These are phyloP conservation scores for Talaromyces liani DNA, from an alignment of 495 filamentous ascomycete genomes.

Conservation along the genomic window DNA sequence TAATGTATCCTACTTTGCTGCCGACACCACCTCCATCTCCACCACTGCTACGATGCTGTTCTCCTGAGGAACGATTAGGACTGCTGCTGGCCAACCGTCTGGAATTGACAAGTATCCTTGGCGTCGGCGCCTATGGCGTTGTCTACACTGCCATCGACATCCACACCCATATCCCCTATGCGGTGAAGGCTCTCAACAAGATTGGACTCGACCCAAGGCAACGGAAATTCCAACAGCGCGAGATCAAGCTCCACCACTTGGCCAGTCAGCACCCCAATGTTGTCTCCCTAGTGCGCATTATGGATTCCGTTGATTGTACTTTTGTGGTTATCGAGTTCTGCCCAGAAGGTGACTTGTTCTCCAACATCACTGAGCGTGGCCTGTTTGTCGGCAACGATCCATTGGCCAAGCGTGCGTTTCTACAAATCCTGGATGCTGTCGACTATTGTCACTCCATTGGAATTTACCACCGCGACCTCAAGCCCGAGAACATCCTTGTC, in stretches of 20 bases:
- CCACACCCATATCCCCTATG: conserved; percentile 73
- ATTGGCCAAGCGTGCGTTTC: conserved; percentile 78
- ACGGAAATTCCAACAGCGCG: conserved; percentile 80
- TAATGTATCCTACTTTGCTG: conserved; percentile 45
- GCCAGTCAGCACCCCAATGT: conserved; percentile 89
- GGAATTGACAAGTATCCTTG: conserved; percentile 77
- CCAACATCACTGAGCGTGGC: conserved; percentile 90
- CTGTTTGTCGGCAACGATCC: conserved; percentile 89
- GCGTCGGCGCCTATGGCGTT: conserved; percentile 92
- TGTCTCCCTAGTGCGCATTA: conserved; percentile 88
- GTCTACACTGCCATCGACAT: conserved; percentile 92
- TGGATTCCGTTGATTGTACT: conserved; percentile 87
- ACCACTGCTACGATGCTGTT: conserved; percentile 40
- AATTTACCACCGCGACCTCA: conserved; percentile 96
- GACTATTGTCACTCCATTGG: conserved; percentile 87
- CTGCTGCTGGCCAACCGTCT: conserved; percentile 74
- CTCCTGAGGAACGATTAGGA: conserved; percentile 82
- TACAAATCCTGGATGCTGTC: conserved; percentile 97
- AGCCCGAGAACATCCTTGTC: conserved; percentile 97
- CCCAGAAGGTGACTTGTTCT: conserved; percentile 94
- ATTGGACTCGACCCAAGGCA: conserved; percentile 81
- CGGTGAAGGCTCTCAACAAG: conserved; percentile 96
- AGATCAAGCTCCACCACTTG: conserved; percentile 84
- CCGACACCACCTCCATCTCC: conserved; percentile 58
- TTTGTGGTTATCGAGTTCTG: conserved; percentile 97